Evolutionary conservation across 148 eudicot genomes (phyloP).

Genomic region (Oxyria digyna): DNA sequence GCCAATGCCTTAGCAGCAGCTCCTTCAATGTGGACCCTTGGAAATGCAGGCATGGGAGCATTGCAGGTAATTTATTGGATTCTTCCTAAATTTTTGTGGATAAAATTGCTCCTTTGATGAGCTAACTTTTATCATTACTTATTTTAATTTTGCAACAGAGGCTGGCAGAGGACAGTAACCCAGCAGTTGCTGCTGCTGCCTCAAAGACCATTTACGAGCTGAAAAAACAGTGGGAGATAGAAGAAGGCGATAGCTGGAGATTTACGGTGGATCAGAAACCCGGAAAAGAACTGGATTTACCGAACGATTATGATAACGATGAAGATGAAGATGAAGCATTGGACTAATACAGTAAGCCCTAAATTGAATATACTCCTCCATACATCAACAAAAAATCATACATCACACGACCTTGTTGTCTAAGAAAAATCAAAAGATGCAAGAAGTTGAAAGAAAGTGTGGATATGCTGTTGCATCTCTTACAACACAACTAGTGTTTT

Average conservation of each 20-base stretch:
- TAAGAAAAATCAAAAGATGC: not conserved
- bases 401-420: not conserved
- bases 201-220: conserved; percentile 64
- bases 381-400: not conserved
- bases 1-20: conserved; percentile 93
- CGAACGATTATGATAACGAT: conserved; percentile 18
- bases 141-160: conserved; percentile 34
- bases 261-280: conserved; percentile 45
- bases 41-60: conserved; percentile 99
- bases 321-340: conserved; percentile 3
- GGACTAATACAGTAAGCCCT: not conserved
- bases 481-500: not conserved
- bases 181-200: conserved; percentile 86
- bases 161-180: conserved; percentile 85
- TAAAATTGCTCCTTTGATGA: not conserved
- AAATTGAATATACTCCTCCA: not conserved
- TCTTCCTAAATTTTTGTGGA: not conserved
- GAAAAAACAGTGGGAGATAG: conserved; percentile 85
- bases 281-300: not conserved
- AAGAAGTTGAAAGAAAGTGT: not conserved
- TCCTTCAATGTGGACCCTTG: conserved; percentile 98
- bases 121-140: too few species aligned
- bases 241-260: conserved; percentile 91
- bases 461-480: not conserved
- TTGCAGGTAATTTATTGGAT: conserved; percentile 46